phyloP scores from a whole-genome alignment of 169 alveolate species.

The Eimeria falciformis region DNA sequence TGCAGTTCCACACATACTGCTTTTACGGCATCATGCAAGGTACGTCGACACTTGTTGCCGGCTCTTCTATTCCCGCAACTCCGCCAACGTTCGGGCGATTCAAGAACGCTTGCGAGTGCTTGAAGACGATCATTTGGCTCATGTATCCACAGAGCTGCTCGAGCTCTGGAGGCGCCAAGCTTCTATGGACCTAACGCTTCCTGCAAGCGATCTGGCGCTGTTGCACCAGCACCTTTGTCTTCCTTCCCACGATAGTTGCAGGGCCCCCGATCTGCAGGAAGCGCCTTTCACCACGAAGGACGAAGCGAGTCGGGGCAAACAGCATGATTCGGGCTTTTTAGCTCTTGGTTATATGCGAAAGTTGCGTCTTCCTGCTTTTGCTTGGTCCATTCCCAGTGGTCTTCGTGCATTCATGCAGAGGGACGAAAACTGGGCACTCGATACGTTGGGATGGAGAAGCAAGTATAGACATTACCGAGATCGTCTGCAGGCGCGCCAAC shows the following conservation, averaged over 20 bases:
- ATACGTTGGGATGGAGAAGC: background rate
- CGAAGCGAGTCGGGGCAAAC: background rate
- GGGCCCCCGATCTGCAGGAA: background rate
- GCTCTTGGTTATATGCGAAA: background rate
- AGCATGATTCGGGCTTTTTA: background rate
- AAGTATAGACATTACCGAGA: background rate
- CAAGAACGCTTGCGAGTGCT: background rate
- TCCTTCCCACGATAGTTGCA: background rate
- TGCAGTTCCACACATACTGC: background rate
- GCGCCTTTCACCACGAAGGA: background rate
- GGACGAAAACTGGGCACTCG: background rate
- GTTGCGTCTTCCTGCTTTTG: background rate
- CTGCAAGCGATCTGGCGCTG: conserved; percentile 20
- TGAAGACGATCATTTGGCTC: conserved; percentile 12
- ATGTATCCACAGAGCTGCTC: conserved; percentile 40
- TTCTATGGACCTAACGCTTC: conserved; percentile 14
- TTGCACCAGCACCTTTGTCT: conserved; percentile 30
- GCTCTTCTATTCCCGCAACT: background rate
- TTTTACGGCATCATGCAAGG: background rate
- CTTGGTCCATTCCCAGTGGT: background rate
- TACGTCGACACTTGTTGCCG: conserved; percentile 2
- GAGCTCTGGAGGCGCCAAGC: conserved; percentile 52
- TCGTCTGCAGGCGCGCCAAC: background rate
- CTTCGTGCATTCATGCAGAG: background rate
- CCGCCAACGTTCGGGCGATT: background rate